Conservation (phyloP, 192 early-diverging fungal genomes). For the Powellomyces hirtus region DNA sequence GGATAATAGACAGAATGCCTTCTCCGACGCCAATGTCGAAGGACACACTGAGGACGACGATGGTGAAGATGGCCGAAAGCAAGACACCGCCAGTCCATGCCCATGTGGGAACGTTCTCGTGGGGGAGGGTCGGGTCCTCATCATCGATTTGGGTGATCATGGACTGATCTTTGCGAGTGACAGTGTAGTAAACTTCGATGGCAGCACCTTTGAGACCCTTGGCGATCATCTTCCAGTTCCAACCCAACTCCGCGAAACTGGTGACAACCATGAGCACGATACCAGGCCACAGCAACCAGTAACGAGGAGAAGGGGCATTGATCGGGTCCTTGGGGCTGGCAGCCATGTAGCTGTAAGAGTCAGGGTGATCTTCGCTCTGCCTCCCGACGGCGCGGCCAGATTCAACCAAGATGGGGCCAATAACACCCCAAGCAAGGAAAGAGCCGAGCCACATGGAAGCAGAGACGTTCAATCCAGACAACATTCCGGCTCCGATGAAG, state of each 20-base stretch:
- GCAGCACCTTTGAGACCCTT: slow-evolving; percentile 37
- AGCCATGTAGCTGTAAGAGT: slow-evolving; percentile 10
- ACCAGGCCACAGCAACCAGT: slow-evolving; percentile 72
- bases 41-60: slow-evolving; percentile 55
- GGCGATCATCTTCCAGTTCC: slow-evolving; percentile 42
- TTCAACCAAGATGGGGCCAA: slow-evolving; percentile 53
- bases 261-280: slow-evolving; percentile 64
- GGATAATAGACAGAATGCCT: slow-evolving; percentile 63
- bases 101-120: slow-evolving; percentile 60
- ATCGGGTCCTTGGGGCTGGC: background rate
- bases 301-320: slow-evolving; percentile 46
- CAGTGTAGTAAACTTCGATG: slow-evolving; percentile 2
- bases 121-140: slow-evolving; percentile 41
- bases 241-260: slow-evolving; percentile 59
- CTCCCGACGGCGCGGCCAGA: slow-evolving; percentile 10
- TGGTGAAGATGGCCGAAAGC: slow-evolving; percentile 54
- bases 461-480: slow-evolving; percentile 55
- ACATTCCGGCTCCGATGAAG: slow-evolving; percentile 64
- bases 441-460: slow-evolving; percentile 55
- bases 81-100: slow-evolving; percentile 64
- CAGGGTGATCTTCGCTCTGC: slow-evolving; percentile 12
- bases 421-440: slow-evolving; percentile 56
- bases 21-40: slow-evolving; percentile 71
- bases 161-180: background rate
- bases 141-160: background rate